Percentiles rank a stretch among this genome's conserved stretches.
phyloP scores from a whole-genome alignment of 805 yeast genomes.

The Barnettozyma botsteinii region DNA sequence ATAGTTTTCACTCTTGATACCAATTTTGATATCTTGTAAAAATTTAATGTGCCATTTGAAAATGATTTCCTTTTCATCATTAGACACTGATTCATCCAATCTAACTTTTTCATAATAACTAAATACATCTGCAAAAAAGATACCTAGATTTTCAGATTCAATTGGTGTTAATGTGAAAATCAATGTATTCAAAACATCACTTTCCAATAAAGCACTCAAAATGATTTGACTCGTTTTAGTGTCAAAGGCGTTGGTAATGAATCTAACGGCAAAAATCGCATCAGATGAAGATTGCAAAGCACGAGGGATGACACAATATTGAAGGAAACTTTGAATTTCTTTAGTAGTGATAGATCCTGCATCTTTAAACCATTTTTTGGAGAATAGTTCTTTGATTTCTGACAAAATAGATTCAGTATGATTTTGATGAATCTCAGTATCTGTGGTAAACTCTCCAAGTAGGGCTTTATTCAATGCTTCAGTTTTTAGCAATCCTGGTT shows the following conservation, averaged over 20 bases:
- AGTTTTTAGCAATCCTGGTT: slow-evolving; percentile 3
- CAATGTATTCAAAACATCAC: slow-evolving; percentile 47
- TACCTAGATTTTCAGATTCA: slow-evolving; percentile 80
- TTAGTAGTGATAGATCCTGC: slow-evolving; percentile 11
- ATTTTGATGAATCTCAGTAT: slow-evolving; percentile 32
- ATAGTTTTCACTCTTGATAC: slow-evolving; percentile 45
- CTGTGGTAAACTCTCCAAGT: slow-evolving; percentile 8
- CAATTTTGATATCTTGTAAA: slow-evolving; percentile 26
- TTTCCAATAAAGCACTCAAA: slow-evolving; percentile 42
- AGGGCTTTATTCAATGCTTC: slow-evolving; percentile 9
- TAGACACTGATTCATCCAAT: slow-evolving; percentile 25
- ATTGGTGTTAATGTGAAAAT: slow-evolving; percentile 63
- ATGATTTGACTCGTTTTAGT: slow-evolving; percentile 35
- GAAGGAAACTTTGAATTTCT: slow-evolving; percentile 39
- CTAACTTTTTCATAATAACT: slow-evolving; percentile 42
- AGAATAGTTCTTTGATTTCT: slow-evolving; percentile 25
- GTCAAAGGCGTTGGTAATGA: slow-evolving; percentile 47
- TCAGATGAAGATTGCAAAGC: slow-evolving; percentile 75
- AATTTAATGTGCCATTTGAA: slow-evolving; percentile 51
- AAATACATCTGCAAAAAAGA: slow-evolving; percentile 58
- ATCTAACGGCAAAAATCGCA: slow-evolving; percentile 63
- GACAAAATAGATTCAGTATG: slow-evolving; percentile 28
- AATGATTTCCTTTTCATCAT: slow-evolving; percentile 33
- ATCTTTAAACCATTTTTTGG: slow-evolving; percentile 38
- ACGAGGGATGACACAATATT: slow-evolving; percentile 69